Base-by-base conservation (phyloP, 1,139 yeast genomes). In the Sugiyamaella paludigena region DNA sequence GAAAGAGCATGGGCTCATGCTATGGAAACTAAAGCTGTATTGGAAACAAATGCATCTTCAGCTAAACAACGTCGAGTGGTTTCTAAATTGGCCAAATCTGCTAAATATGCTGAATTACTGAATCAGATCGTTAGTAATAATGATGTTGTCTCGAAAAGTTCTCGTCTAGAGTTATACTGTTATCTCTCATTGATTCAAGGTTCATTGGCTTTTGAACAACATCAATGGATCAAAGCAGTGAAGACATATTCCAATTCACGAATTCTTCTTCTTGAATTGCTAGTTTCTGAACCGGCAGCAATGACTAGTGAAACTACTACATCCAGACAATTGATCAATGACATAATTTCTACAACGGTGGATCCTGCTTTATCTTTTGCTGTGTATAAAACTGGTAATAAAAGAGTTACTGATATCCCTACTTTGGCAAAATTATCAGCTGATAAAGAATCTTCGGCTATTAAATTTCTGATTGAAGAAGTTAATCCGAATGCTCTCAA, bases 1-100 rank as follows among this genome's bases (percentile, higher is more conserved):
- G 95, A 87, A 65, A 75, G 92, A 59, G 84, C 84, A 56, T 71
- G 83, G 64, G 73, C 87, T 34, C 80, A 78, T 59, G 85, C 91
- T 0, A 74, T 80, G 65, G 91, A 85, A 64, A 74, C 82, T 50
- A 80, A 79, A 55, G 71, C 77, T 19, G 67, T 76, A 48, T 66
- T 81, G 57, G 89, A 83, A 56, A 75, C 81, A 48, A 78, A 78
- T 41, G 78, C 74, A 4, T 54, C 61, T 1, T 53, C 58, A 9
- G 47, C 54, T 31, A 58, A 59, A 63, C 35, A 26, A n/a, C 72
- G 73, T 44, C 77, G 85, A 52, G 72, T 86, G 62, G 64, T 76
- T 11, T 79, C 91, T 34, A 85, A 87, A 66, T 76, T 85, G 56
- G 86, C 84, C 62, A 83, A 79, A 64, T 82, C 92, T 0, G 67